Percentiles rank a stretch among this genome's conserved stretches.
Evolutionary conservation across 1,284 basidiomycete species (phyloP).

Genomic region (Austropuccinia psidii): DNA sequence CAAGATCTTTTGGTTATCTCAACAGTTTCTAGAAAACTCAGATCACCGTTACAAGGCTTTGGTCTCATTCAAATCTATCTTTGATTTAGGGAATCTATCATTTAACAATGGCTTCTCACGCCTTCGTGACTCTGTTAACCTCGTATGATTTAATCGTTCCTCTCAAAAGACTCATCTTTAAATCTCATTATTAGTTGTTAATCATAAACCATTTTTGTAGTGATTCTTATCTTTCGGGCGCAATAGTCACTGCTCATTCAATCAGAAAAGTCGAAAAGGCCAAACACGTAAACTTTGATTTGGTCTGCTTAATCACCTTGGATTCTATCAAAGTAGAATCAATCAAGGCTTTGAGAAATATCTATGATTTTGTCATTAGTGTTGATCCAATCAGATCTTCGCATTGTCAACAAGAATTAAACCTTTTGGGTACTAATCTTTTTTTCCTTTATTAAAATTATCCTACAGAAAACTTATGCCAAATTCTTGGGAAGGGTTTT

Average conservation of each 20-base stretch:
- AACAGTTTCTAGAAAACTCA: too few species aligned
- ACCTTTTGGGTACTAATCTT: slow-evolving; percentile 63
- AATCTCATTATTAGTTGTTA: background rate
- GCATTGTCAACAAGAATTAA: slow-evolving; percentile 57
- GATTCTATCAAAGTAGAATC: slow-evolving; percentile 80
- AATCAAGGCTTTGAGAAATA: slow-evolving; percentile 68
- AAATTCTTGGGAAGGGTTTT: slow-evolving; percentile 5
- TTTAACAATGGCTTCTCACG: slow-evolving; percentile 31
- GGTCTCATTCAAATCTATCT: too few species aligned
- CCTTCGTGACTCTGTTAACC: slow-evolving; percentile 28
- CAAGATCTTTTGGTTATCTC: too few species aligned
- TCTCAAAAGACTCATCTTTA: background rate
- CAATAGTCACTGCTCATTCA: slow-evolving; percentile 73
- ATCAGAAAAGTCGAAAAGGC: slow-evolving; percentile 67
- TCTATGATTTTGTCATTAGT: slow-evolving; percentile 78
- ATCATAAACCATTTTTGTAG: slow-evolving; percentile 72
- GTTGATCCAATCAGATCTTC: slow-evolving; percentile 74
- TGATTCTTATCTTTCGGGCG: slow-evolving; percentile 83
- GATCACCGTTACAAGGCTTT: too few species aligned
- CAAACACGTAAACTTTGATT: slow-evolving; percentile 60
- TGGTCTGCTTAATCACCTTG: slow-evolving; percentile 87
- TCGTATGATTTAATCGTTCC: background rate
- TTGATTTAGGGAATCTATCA: too few species aligned
- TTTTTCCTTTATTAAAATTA: background rate
- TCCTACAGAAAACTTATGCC: background rate